Evolutionary conservation across 768 basidiomycete genomes (phyloP).

Genomic region (Amyloporia xantha): DNA sequence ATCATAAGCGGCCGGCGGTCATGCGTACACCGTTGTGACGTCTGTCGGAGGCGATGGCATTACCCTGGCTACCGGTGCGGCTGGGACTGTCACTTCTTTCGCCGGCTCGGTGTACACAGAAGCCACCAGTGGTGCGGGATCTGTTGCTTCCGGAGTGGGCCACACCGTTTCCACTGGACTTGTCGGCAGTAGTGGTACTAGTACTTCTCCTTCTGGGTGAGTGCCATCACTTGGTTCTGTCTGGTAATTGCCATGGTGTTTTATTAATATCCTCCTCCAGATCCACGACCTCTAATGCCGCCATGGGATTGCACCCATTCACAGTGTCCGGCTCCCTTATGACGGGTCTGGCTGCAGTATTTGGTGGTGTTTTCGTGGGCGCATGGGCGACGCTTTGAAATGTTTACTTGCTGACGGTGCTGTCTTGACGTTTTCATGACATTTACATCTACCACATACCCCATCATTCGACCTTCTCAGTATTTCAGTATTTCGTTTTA

Average conservation of each 20-base stretch:
- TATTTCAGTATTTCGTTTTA: background rate
- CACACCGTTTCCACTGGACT: background rate
- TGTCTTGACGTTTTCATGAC: background rate
- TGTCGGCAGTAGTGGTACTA: background rate
- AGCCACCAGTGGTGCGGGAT: constrained; percentile 21
- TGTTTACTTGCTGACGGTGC: background rate
- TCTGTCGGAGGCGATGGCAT: constrained; percentile 52
- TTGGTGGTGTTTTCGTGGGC: constrained; percentile 30
- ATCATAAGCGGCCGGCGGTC: constrained; percentile 46
- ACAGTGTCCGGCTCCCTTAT: constrained; percentile 22
- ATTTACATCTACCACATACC: background rate
- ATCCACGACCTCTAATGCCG: constrained; percentile 11
- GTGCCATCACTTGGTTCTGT: background rate
- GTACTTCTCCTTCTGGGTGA: background rate
- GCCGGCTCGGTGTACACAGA: constrained; percentile 50
- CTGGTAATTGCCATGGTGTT: too few relatives aligned
- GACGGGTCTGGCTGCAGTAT: constrained; percentile 22
- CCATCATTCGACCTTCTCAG: background rate
- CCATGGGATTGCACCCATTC: constrained; percentile 12
- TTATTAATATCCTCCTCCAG: too few relatives aligned
- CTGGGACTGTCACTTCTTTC: constrained; percentile 39
- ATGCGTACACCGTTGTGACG: constrained; percentile 48
- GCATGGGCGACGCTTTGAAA: constrained; percentile 31
- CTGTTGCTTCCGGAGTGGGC: background rate
- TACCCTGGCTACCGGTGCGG: constrained; percentile 45